A percentile compares a stretch with the other conserved stretches of the same genome.
Evolutionary conservation across 129 eudicot genomes (phyloP).

Genomic region (Kitagawia praeruptora): DNA sequence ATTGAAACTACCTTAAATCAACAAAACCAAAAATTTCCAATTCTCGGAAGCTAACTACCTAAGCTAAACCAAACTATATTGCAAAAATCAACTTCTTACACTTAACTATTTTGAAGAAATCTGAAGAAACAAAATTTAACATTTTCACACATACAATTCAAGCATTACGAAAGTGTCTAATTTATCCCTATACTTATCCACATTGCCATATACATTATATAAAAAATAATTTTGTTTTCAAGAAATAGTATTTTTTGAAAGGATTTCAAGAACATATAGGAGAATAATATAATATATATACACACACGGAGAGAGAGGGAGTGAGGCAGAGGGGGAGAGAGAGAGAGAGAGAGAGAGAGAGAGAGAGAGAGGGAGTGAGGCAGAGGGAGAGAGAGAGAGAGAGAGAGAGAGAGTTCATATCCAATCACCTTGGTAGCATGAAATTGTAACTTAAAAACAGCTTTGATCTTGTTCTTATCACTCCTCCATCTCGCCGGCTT

Average conservation of each 20-base stretch:
- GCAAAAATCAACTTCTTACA: not conserved
- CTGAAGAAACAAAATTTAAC: not conserved
- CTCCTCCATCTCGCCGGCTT: conserved; percentile 85
- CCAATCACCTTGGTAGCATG: conserved; percentile 83
- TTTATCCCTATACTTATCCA: not conserved
- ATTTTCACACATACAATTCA: not conserved
- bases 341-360: too few species aligned
- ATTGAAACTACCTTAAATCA: not conserved
- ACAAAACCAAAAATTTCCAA: not conserved
- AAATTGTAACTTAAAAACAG: conserved; percentile 73
- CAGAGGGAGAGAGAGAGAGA: too few species aligned
- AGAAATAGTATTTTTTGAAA: not conserved
- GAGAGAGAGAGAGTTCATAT: too few species aligned
- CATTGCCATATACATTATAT: not conserved
- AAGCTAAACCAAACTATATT: not conserved
- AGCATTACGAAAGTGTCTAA: not conserved
- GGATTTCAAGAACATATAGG: not conserved
- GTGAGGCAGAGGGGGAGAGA: too few species aligned
- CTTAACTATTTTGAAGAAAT: not conserved
- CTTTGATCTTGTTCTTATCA: conserved; percentile 88
- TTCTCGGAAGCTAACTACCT: not conserved
- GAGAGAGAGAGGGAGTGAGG: too few species aligned
- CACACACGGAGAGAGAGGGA: too few species aligned
- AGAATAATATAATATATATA: not conserved
- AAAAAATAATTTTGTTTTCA: too few species aligned